Evolutionary conservation across 768 basidiomycete genomes (phyloP).

Genomic region (Pleurotus giganteus): DNA sequence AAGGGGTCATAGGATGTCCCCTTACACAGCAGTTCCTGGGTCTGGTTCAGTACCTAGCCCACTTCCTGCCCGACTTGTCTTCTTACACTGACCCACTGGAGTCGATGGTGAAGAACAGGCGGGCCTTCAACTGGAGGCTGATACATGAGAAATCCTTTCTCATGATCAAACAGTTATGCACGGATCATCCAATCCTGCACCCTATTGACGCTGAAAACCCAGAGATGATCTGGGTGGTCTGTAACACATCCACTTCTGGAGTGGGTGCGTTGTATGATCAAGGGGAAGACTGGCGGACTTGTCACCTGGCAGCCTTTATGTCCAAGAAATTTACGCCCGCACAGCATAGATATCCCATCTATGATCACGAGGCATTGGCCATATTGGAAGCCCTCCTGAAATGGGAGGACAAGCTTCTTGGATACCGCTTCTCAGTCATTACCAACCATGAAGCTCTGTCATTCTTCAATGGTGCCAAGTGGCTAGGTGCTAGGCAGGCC

Average conservation of each 20-base stretch:
- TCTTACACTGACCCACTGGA: slow-evolving; percentile 29
- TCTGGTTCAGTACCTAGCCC: slow-evolving; percentile 34
- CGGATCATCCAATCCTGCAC: slow-evolving; percentile 18
- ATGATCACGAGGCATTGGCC: slow-evolving; percentile 15
- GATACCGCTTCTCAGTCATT: slow-evolving; percentile 18
- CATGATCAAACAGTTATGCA: slow-evolving; percentile 18
- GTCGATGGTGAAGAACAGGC: slow-evolving; percentile 23
- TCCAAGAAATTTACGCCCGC: slow-evolving; percentile 20
- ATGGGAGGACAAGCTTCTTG: slow-evolving; percentile 30
- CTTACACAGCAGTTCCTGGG: slow-evolving; percentile 42
- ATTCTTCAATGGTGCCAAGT: slow-evolving; percentile 18
- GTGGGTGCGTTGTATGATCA: slow-evolving; percentile 27
- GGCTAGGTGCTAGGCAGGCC: slow-evolving; percentile 13
- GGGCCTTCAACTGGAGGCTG: slow-evolving; percentile 24
- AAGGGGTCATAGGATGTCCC: too few species aligned
- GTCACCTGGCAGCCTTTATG: slow-evolving; percentile 20
- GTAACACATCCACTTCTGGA: slow-evolving; percentile 22
- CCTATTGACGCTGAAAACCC: slow-evolving; percentile 18
- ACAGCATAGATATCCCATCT: slow-evolving; percentile 15
- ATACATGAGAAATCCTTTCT: slow-evolving; percentile 23
- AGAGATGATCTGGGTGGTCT: slow-evolving; percentile 27
- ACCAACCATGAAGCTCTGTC: slow-evolving; percentile 26
- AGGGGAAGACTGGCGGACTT: slow-evolving; percentile 21
- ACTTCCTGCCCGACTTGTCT: slow-evolving; percentile 33
- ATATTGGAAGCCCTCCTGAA: slow-evolving; percentile 19